phyloP scores from a whole-genome alignment of 306 rosid genomes.

The Betula pendula region DNA sequence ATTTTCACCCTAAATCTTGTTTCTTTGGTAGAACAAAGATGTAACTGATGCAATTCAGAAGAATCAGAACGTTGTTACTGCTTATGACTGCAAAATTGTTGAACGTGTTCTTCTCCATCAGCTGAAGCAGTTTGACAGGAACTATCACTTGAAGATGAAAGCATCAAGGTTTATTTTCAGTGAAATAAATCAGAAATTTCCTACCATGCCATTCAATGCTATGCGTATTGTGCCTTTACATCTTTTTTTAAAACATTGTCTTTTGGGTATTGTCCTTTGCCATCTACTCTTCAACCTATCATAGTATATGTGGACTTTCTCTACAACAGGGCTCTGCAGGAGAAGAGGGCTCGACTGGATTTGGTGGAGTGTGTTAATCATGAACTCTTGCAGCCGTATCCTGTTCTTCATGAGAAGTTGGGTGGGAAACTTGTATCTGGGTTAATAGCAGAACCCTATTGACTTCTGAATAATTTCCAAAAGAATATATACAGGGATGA shows the following conservation, averaged over 20 bases:
- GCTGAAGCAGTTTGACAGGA: constrained; percentile 95
- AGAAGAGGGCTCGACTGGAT: constrained; percentile 87
- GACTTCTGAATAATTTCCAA: too few relatives aligned
- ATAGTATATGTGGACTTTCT: neutral
- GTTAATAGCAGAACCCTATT: too few relatives aligned
- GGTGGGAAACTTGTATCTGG: constrained; percentile 38
- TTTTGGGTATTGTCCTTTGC: too few relatives aligned
- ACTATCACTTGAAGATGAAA: constrained; percentile 89
- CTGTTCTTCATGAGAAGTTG: constrained; percentile 88
- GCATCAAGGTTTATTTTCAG: constrained; percentile 80
- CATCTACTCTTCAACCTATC: neutral
- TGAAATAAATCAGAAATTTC: constrained; percentile 81
- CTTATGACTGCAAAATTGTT: constrained; percentile 88
- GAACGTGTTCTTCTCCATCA: constrained; percentile 98
- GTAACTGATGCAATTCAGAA: constrained; percentile 93
- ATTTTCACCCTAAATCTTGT: neutral
- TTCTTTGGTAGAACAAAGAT: constrained; percentile 70
- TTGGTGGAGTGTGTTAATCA: constrained; percentile 85
- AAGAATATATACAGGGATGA: too few relatives aligned
- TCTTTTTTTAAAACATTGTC: too few relatives aligned
- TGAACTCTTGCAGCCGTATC: constrained; percentile 95
- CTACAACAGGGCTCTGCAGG: constrained; percentile 77
- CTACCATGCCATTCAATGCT: constrained; percentile 69
- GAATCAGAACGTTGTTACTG: constrained; percentile 92
- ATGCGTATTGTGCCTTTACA: constrained; percentile 40